phyloP scores from a whole-genome alignment of 2,329 filamentous ascomycete species.

The Emergomyces africanus region DNA sequence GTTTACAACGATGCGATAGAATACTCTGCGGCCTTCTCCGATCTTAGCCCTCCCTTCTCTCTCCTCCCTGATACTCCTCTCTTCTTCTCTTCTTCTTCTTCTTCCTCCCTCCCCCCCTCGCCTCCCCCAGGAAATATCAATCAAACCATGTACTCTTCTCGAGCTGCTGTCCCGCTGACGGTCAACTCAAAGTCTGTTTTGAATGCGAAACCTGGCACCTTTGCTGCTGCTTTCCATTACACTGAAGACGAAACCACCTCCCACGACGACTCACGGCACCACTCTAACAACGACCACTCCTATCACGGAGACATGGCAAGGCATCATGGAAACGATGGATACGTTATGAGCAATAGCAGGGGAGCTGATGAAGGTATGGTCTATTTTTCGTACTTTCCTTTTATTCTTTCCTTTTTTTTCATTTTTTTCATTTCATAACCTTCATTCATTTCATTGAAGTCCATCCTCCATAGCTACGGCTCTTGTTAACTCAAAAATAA shows the following conservation, averaged over 20 bases:
- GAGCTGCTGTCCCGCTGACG: conserved; percentile 21
- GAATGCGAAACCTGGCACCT: conserved; percentile 24
- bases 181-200: conserved; percentile 21
- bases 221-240: conserved; percentile 31
- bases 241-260: conserved; percentile 24
- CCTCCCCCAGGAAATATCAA: background rate
- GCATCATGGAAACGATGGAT: conserved; percentile 11
- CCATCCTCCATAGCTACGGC: too few relatives aligned
- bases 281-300: background rate
- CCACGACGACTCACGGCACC: background rate
- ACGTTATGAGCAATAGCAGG: background rate
- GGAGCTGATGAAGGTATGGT: background rate
- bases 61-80: background rate
- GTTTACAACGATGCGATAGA: conserved; percentile 2
- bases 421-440: background rate
- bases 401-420: too few relatives aligned
- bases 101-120: too few relatives aligned
- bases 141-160: conserved; percentile 21
- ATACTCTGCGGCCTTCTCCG: conserved; percentile 1
- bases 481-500: background rate
- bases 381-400: background rate
- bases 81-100: too few relatives aligned
- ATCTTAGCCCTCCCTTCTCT: background rate
- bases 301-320: conserved; percentile 1
- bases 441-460: too few relatives aligned